Percentiles rank a stretch among this genome's conserved stretches.
phyloP scores from a whole-genome alignment of 495 filamentous ascomycete species.

The Hyaloscypha hepaticicola region DNA sequence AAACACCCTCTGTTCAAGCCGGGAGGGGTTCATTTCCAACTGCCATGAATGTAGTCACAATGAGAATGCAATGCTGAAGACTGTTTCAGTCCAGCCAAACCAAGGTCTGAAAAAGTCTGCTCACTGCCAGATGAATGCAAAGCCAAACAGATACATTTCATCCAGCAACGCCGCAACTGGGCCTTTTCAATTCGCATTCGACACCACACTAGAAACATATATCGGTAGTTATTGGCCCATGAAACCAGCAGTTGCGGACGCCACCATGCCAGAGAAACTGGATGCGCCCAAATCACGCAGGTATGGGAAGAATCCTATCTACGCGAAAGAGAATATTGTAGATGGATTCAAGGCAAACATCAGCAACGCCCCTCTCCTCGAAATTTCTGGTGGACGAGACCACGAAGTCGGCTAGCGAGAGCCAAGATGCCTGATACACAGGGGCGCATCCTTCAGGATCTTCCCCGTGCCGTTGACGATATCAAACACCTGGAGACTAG shows the following conservation, averaged over 20 bases:
- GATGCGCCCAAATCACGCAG: not conserved
- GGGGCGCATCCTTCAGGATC: slow-evolving; percentile 48
- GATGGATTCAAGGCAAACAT: slow-evolving; percentile 14
- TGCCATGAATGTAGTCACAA: not conserved
- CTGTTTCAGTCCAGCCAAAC: not conserved
- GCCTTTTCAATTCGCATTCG: slow-evolving; percentile 26
- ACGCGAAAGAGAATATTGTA: slow-evolving; percentile 5
- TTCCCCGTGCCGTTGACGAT: slow-evolving; percentile 32
- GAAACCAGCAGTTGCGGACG: not conserved
- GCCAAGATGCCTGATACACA: not conserved
- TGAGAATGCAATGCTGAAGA: not conserved
- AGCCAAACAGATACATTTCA: slow-evolving; percentile 13
- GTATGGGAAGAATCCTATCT: not conserved
- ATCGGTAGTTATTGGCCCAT: not conserved
- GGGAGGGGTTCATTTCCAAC: slow-evolving; percentile 15
- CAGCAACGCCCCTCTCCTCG: slow-evolving; percentile 24
- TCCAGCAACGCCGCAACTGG: slow-evolving; percentile 13
- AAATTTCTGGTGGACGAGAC: slow-evolving; percentile 26
- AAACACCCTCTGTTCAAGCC: slow-evolving; percentile 16
- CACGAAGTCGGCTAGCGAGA: slow-evolving; percentile 6
- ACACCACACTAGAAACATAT: slow-evolving; percentile 19
- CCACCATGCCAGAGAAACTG: slow-evolving; percentile 22
- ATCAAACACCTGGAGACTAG: slow-evolving; percentile 31
- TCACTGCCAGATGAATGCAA: slow-evolving; percentile 21
- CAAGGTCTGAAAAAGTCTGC: slow-evolving; percentile 12